phyloP scores from a whole-genome alignment of 2,329 filamentous ascomycete genomes.

The Dactylellina cionopaga region DNA sequence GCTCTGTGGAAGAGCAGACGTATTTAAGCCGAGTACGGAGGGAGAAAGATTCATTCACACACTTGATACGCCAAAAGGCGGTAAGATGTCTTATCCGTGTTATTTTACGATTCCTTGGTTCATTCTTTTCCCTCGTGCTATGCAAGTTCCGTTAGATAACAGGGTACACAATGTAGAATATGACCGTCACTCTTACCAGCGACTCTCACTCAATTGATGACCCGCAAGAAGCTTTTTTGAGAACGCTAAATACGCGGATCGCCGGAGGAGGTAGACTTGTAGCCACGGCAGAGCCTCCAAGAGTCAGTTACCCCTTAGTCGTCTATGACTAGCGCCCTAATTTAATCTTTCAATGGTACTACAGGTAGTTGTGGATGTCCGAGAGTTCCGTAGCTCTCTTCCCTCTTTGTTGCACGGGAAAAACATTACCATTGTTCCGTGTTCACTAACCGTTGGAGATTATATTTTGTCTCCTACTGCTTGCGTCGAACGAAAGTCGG shows the following conservation, averaged over 20 bases:
- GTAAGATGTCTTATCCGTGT: slow-evolving; percentile 58
- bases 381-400: slow-evolving; percentile 92
- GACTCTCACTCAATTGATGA: slow-evolving; percentile 77
- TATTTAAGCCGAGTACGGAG: slow-evolving; percentile 89
- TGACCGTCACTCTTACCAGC: slow-evolving; percentile 86
- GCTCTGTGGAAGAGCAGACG: slow-evolving; percentile 92
- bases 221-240: slow-evolving; percentile 88
- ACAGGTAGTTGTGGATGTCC: slow-evolving; percentile 80
- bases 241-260: slow-evolving; percentile 95
- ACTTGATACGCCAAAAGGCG: slow-evolving; percentile 90
- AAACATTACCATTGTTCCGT: slow-evolving; percentile 87
- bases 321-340: neutral
- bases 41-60: slow-evolving; percentile 96
- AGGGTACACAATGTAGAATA: slow-evolving; percentile 66
- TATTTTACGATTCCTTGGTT: neutral
- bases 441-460: slow-evolving; percentile 95
- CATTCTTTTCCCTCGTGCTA: neutral
- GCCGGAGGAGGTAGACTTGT: slow-evolving; percentile 86
- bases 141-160: slow-evolving; percentile 22
- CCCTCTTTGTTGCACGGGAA: slow-evolving; percentile 90
- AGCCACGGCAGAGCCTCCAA: slow-evolving; percentile 85
- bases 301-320: slow-evolving; percentile 65
- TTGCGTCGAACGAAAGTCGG: slow-evolving; percentile 92
- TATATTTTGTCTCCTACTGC: slow-evolving; percentile 92
- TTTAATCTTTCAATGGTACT: no score